Percentiles rank a stretch among this genome's conserved stretches.
Evolutionary conservation across 2,329 filamentous ascomycete species (phyloP).

Genomic region (Tolypocladium tundrense): DNA sequence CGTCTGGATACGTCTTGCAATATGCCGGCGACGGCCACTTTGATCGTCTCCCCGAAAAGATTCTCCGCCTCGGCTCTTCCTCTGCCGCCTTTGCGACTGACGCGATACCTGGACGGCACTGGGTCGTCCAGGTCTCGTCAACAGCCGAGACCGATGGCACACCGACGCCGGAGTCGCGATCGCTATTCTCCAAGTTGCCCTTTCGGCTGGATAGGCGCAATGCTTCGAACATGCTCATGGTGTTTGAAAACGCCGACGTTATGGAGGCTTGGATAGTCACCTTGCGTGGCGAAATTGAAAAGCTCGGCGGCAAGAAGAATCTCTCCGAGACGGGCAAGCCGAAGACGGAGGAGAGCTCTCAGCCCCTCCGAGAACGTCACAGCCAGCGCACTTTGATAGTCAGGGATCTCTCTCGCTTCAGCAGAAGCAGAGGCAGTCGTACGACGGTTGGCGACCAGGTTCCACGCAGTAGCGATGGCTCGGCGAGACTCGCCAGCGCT

Average conservation of each 20-base stretch:
- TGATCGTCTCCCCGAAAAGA: conserved; percentile 63
- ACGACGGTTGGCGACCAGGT: neutral
- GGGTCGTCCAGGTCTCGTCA: conserved; percentile 68
- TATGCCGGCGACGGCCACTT: conserved; percentile 61
- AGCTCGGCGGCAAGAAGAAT: conserved; percentile 55
- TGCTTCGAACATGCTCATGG: conserved; percentile 57
- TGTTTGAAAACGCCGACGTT: conserved; percentile 61
- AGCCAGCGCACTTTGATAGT: conserved; percentile 38
- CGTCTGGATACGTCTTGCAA: conserved; percentile 63
- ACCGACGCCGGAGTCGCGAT: conserved; percentile 40
- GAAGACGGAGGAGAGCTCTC: conserved; percentile 27
- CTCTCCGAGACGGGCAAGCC: conserved; percentile 49
- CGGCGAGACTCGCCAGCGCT: conserved; percentile 7
- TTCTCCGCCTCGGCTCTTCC: conserved; percentile 59
- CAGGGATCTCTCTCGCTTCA: conserved; percentile 34
- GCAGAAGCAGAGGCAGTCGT: conserved; percentile 3
- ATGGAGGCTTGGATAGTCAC: conserved; percentile 68
- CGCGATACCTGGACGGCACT: conserved; percentile 67
- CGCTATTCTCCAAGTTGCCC: conserved; percentile 54
- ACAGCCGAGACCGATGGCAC: conserved; percentile 48
- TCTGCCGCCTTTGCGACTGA: conserved; percentile 76
- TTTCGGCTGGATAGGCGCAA: conserved; percentile 47
- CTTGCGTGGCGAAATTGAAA: conserved; percentile 60
- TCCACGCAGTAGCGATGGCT: conserved; percentile 5
- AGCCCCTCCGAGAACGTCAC: conserved; percentile 24